Evolutionary conservation across 2,329 filamentous ascomycete species (phyloP).

Genomic region (Diaporthe helianthi): DNA sequence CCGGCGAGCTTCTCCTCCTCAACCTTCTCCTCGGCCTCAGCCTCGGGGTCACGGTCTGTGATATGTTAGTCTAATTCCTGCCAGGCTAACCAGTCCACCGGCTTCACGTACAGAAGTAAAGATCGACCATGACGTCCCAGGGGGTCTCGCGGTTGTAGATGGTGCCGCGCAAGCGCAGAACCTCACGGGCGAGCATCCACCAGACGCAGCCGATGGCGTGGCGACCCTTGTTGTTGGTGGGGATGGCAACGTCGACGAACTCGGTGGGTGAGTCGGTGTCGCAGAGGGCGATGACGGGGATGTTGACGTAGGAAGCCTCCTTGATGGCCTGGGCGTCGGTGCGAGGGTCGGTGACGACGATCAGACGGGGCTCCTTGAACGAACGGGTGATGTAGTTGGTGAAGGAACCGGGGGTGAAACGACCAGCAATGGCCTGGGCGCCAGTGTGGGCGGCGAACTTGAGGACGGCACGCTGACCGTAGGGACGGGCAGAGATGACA

Average conservation of each 20-base stretch:
- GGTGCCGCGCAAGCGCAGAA: conserved; percentile 97
- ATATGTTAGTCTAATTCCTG: conserved; percentile 35
- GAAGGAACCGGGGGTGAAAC: conserved; percentile 99
- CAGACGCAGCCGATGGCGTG: conserved; percentile 98
- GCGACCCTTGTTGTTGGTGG: conserved; percentile 99
- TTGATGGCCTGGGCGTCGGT: conserved; percentile 99
- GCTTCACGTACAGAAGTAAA: conserved; percentile 86
- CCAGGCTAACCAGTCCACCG: neutral
- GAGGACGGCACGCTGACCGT: conserved; percentile 98
- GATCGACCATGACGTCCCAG: conserved; percentile 99
- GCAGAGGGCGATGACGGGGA: conserved; percentile 98
- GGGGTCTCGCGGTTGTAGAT: conserved; percentile 94
- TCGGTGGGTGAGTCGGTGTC: conserved; percentile 99
- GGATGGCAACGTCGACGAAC: conserved; percentile 99
- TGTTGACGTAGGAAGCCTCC: conserved; percentile 99
- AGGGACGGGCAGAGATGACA: conserved; percentile 99
- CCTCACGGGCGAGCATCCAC: conserved; percentile 99
- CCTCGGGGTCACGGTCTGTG: conserved; percentile 94
- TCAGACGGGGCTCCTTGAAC: conserved; percentile 99
- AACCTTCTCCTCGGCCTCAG: conserved; percentile 98
- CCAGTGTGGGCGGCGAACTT: conserved; percentile 99
- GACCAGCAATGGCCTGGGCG: conserved; percentile 96
- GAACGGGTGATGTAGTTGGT: conserved; percentile 99
- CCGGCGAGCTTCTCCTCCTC: conserved; percentile 90
- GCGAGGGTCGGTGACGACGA: conserved; percentile 98